phyloP scores from a whole-genome alignment of 306 rosid genomes.

The Prunus mongolica region DNA sequence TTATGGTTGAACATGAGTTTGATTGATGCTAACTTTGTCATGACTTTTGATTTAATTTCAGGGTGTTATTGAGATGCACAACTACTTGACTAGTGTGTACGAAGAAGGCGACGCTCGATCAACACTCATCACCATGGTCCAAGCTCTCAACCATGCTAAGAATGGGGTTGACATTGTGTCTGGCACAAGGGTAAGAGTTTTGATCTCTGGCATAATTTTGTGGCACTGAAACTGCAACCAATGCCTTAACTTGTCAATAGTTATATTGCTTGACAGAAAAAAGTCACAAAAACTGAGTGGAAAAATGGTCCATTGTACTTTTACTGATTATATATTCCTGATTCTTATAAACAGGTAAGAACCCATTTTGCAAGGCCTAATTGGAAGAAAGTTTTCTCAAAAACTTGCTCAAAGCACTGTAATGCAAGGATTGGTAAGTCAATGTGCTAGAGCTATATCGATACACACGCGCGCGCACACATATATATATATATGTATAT shows the following conservation, averaged over 20 bases:
- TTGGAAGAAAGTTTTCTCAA: slow-evolving; percentile 97
- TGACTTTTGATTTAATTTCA: slow-evolving; percentile 23
- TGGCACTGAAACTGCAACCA: not conserved
- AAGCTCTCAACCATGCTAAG: slow-evolving; percentile 99
- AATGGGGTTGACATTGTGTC: slow-evolving; percentile 97
- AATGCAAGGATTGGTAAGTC: slow-evolving; percentile 82
- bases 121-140: slow-evolving; percentile 98
- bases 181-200: slow-evolving; percentile 74
- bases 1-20: not conserved
- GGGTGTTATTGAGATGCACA: slow-evolving; percentile 99
- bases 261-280: not conserved
- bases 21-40: not conserved
- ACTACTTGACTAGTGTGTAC: slow-evolving; percentile 96
- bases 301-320: not conserved
- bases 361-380: slow-evolving; percentile 99
- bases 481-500: too few relatives aligned
- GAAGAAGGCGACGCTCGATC: slow-evolving; percentile 99
- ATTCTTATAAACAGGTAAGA: slow-evolving; percentile 56
- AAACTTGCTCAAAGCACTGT: slow-evolving; percentile 83
- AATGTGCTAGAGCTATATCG: slow-evolving; percentile 8
- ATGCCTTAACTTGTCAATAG: not conserved
- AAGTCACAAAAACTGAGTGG: not conserved
- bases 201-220: not conserved
- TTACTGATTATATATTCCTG: not conserved
- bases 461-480: too few relatives aligned